A percentile compares a stretch with the other conserved stretches of the same genome.
Evolutionary conservation across 495 filamentous ascomycete species (phyloP).

Genomic region (Hypomontagnella monticulosa): DNA sequence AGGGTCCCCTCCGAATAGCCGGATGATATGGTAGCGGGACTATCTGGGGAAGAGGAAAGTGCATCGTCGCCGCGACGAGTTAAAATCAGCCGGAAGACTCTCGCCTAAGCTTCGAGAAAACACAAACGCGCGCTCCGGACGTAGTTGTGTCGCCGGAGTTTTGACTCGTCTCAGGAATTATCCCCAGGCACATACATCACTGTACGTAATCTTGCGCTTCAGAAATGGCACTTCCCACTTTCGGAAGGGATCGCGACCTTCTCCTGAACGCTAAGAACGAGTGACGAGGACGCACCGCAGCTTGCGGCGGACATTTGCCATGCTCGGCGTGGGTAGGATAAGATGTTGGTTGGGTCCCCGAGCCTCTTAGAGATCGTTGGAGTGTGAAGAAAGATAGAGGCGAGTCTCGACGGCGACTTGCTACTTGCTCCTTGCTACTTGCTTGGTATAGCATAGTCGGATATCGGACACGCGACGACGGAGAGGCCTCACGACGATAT

Average conservation of each 20-base stretch:
- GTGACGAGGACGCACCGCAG: slow-evolving; percentile 32
- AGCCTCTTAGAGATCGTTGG: slow-evolving; percentile 11
- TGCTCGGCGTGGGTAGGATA: slow-evolving; percentile 27
- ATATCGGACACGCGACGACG: not conserved
- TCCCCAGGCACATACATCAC: slow-evolving; percentile 28
- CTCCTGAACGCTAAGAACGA: slow-evolving; percentile 25
- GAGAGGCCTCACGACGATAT: not conserved
- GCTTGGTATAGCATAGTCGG: slow-evolving; percentile 4
- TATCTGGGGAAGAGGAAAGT: slow-evolving; percentile 36
- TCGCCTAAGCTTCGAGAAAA: slow-evolving; percentile 38
- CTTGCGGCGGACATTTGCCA: slow-evolving; percentile 20
- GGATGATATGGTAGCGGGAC: slow-evolving; percentile 41
- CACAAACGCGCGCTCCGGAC: slow-evolving; percentile 24
- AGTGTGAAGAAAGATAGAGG: slow-evolving; percentile 5
- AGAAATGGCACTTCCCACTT: slow-evolving; percentile 41
- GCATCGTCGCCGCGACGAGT: slow-evolving; percentile 25
- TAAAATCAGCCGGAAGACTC: slow-evolving; percentile 32
- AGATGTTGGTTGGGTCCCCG: not conserved
- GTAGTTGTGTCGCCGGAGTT: slow-evolving; percentile 39
- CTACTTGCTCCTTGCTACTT: no score
- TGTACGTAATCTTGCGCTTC: slow-evolving; percentile 37
- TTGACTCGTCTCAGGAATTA: slow-evolving; percentile 29
- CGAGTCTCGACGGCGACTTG: not conserved
- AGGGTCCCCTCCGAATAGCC: slow-evolving; percentile 40
- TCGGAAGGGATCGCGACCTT: slow-evolving; percentile 37